Base-by-base conservation (phyloP, 1,284 basidiomycete genomes). In the Sporisorium reilianum region DNA sequence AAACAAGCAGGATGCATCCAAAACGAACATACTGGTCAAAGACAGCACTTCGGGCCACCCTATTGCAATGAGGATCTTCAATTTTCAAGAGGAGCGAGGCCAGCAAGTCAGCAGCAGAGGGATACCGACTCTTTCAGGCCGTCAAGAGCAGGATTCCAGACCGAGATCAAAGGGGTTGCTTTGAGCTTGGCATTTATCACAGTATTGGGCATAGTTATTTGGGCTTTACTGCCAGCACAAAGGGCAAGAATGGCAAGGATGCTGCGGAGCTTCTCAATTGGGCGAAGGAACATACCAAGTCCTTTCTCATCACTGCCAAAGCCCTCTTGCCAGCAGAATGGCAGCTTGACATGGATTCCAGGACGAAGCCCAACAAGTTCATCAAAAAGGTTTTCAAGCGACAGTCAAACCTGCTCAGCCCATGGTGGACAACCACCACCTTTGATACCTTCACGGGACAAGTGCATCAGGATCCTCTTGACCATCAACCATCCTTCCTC, bases 401-500 rank as follows among this genome's bases (percentile, higher is more conserved):
- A 18, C 38, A 40, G n/a, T 3, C 38, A 5, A 32, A 51, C 6
- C 18, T 34, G 6, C 7, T 34, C 10, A 34, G 12, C 12, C 7
- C 32, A 8, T 34, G 32, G 32, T 34, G 32, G 54, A 55, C 54
- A 5, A 36, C 28, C 36, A 20, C 36, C 1, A 46, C 54, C 44
- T 48, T 55, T 36, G 42, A 55, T 18, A 18, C 7, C 12, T 55
- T 46, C 54, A 55, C 42, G 16, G 54, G 44, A 6, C 9, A 5
- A 7, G 18, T 20, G 10, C 42, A 46, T 30, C 8, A 25, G 2
- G 54, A 55, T n/a, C 14, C 20, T n/a, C n/a, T n/a, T 3, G 32
- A 55, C 40, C 28, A 45, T 18, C 54, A 34, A 23, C 54, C 44
- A 12, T 55, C 54, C 12, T 55, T 55, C 23, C 44, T 55, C 2